Conservation (phyloP, 1,284 basidiomycete species). For the Inonotus obliquus region DNA sequence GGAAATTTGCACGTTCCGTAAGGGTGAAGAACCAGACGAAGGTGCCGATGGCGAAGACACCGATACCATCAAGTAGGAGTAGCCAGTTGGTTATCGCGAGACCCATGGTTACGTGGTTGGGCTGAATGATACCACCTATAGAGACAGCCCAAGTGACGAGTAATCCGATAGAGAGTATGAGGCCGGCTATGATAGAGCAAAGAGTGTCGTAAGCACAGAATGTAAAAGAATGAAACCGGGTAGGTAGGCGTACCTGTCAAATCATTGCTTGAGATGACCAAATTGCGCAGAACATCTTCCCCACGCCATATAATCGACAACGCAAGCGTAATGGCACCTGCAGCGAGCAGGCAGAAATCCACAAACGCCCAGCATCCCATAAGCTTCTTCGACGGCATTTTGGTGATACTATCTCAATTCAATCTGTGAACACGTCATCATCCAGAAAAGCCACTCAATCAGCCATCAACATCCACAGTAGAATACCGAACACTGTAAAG, state of each 20-base stretch:
- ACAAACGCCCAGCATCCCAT: constrained; percentile 68
- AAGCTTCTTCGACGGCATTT: constrained; percentile 68
- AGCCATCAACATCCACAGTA: neutral
- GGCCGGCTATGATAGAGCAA: constrained; percentile 51
- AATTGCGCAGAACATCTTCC: constrained; percentile 61
- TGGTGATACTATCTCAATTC: constrained; percentile 16
- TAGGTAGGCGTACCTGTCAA: constrained; percentile 49
- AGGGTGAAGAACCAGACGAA: constrained; percentile 79
- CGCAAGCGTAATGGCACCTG: constrained; percentile 57
- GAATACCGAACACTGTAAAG: neutral
- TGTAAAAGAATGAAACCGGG: neutral
- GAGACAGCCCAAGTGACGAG: constrained; percentile 67
- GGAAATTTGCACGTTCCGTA: constrained; percentile 62
- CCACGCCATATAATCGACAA: constrained; percentile 68
- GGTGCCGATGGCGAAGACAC: constrained; percentile 58
- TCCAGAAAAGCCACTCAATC: neutral
- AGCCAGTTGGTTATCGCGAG: constrained; percentile 71
- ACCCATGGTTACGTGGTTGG: constrained; percentile 60
- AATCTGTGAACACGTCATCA: neutral
- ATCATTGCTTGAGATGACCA: constrained; percentile 55
- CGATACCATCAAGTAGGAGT: constrained; percentile 57
- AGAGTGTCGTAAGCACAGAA: constrained; percentile 1
- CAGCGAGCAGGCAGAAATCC: constrained; percentile 63
- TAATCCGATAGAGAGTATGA: constrained; percentile 63
- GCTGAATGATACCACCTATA: constrained; percentile 63